Conservation (phyloP, 2,329 filamentous ascomycete species). For the Colletotrichum navitas region DNA sequence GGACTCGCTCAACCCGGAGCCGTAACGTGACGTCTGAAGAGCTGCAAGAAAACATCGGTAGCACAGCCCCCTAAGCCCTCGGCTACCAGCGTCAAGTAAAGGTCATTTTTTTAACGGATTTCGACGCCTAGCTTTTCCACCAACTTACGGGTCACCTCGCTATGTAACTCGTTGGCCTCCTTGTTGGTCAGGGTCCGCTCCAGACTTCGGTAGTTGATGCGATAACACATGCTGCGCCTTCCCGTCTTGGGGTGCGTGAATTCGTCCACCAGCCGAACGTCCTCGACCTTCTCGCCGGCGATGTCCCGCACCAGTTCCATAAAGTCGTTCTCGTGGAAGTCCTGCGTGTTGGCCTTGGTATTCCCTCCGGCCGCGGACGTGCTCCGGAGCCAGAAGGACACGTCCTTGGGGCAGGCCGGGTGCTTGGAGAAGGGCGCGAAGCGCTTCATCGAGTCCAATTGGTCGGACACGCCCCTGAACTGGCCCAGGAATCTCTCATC, state of each 20-base stretch:
- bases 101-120: slow-evolving; percentile 61
- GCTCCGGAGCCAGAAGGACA: slow-evolving; percentile 88
- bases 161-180: slow-evolving; percentile 83
- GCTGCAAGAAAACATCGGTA: slow-evolving; percentile 15
- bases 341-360: slow-evolving; percentile 53
- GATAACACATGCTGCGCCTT: slow-evolving; percentile 87
- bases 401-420: slow-evolving; percentile 89
- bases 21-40: slow-evolving; percentile 35
- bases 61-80: slow-evolving; percentile 42
- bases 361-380: slow-evolving; percentile 62
- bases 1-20: slow-evolving; percentile 19
- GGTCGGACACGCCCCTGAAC: slow-evolving; percentile 74
- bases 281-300: slow-evolving; percentile 87
- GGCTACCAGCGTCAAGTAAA: slow-evolving; percentile 19
- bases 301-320: slow-evolving; percentile 94
- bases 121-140: slow-evolving; percentile 82
- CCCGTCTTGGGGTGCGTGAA: slow-evolving; percentile 91
- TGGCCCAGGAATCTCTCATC: slow-evolving; percentile 89
- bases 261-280: slow-evolving; percentile 85
- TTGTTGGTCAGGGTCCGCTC: slow-evolving; percentile 90
- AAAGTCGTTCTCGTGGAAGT: slow-evolving; percentile 94
- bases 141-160: slow-evolving; percentile 73
- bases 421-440: slow-evolving; percentile 94
- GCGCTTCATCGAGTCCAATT: slow-evolving; percentile 63
- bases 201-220: slow-evolving; percentile 92